Evolutionary conservation across 108 stramenopile genomes (phyloP), one percentile per base, ranked within the genome.

Genomic region (Cyclotella distinguenda): DNA sequence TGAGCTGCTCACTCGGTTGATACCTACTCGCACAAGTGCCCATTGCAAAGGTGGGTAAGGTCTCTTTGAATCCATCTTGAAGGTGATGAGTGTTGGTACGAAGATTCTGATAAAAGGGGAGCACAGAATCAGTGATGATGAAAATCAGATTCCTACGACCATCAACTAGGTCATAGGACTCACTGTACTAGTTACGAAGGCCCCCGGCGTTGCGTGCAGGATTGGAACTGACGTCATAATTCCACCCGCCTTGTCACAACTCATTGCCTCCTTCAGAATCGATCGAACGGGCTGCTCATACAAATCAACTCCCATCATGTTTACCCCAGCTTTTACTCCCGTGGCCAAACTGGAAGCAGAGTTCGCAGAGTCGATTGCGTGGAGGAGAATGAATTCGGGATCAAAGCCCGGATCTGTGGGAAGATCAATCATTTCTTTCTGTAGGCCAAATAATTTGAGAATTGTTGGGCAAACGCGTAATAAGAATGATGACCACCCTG

Each of bases 141-240:
- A 16, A 2, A 2, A 42, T 16, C 2, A 16, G 2, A 4, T 42
- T 4, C 2, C 4, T 5, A 42, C n/a, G n/a, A n/a, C n/a, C n/a
- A n/a, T n/a, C n/a, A n/a, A n/a, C n/a, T n/a, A n/a, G n/a, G n/a
- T n/a, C n/a, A n/a, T n/a, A n/a, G n/a, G n/a, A 4, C 40, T 42
- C 40, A 42, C 40, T 16, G 74, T 53, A 60, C 81, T 80, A 0
- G 67, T 53, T 11, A 84, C 64, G 69, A 84, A 84, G 12, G 77
- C 66, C n/a, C 65, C 84, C 36, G 84, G 84, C 52, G 84, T 81
- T 6, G 84, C 84, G 52, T 84, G 84, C 13, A 84, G 58, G 30
- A 84, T 53, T 9, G 84, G 80, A 27, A 84, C 84, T 13, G 80
- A 76, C 6, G 84, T 67, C 36, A 84, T 68, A 32, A 81, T 74